These are phyloP conservation scores for Malus hybrid DNA, from an alignment of 331 rosid species.

Conservation along the genomic window DNA sequence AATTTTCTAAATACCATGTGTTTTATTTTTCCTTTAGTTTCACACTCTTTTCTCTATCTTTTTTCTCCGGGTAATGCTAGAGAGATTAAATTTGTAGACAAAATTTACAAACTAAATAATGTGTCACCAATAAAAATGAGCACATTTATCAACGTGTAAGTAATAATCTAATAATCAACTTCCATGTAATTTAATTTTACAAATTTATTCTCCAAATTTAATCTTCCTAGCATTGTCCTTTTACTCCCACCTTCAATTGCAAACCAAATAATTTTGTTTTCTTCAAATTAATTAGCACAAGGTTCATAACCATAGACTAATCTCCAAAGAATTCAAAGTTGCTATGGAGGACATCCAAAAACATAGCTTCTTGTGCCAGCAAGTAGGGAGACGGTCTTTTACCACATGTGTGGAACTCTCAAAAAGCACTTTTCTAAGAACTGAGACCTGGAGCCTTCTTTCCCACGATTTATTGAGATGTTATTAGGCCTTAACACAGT, in stretches of 20 bases:
- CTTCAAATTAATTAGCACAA: not conserved
- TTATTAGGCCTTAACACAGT: not conserved
- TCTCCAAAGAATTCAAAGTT: not conserved
- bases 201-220: no score
- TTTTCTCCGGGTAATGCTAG: not conserved
- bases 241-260: not conserved
- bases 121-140: no score
- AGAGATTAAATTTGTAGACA: no score
- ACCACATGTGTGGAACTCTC: not conserved
- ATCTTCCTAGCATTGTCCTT: no score
- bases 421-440: no score
- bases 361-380: not conserved
- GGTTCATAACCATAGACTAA: not conserved
- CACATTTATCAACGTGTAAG: no score
- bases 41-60: not conserved
- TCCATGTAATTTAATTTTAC: no score
- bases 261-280: not conserved
- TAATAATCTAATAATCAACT: no score
- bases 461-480: not conserved
- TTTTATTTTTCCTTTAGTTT: not conserved
- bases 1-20: conserved; percentile 45
- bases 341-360: not conserved
- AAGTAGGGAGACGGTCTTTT: not conserved
- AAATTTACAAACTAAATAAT: no score
- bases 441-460: no score